phyloP scores from a whole-genome alignment of 257 asterid genomes.

The Eucommia ulmoides region DNA sequence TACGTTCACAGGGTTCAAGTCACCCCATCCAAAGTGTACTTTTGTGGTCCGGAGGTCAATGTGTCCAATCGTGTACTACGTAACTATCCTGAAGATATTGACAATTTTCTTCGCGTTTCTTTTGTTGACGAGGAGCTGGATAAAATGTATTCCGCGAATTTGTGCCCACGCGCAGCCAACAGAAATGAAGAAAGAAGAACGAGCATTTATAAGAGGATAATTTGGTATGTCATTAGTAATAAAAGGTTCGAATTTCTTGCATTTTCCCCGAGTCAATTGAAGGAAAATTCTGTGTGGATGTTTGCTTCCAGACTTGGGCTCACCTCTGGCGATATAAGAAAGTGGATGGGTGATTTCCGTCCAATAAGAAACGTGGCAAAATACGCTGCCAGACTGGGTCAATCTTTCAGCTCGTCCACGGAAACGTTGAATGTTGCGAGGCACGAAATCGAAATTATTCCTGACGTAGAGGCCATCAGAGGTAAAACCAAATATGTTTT shows the following conservation, averaged over 20 bases:
- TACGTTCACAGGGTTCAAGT: slow-evolving; percentile 74
- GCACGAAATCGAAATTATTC: slow-evolving; percentile 38
- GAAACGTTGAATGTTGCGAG: slow-evolving; percentile 48
- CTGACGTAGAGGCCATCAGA: slow-evolving; percentile 23
- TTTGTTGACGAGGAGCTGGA: slow-evolving; percentile 89
- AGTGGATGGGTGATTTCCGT: slow-evolving; percentile 83
- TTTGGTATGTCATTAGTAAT: slow-evolving; percentile 57
- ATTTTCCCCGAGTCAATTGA: slow-evolving; percentile 78
- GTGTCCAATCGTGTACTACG: slow-evolving; percentile 80
- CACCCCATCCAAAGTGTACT: slow-evolving; percentile 84
- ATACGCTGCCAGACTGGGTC: slow-evolving; percentile 94
- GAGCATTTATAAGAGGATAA: slow-evolving; percentile 46
- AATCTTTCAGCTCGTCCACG: slow-evolving; percentile 74
- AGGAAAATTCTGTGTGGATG: slow-evolving; percentile 89
- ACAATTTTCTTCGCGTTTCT: slow-evolving; percentile 80
- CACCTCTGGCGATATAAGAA: slow-evolving; percentile 45
- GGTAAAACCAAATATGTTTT: slow-evolving; percentile 27
- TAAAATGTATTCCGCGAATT: slow-evolving; percentile 47
- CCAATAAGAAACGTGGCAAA: slow-evolving; percentile 68
- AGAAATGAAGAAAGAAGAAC: slow-evolving; percentile 31
- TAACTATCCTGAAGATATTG: slow-evolving; percentile 29
- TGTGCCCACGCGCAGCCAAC: slow-evolving; percentile 27
- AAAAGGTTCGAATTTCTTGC: slow-evolving; percentile 78
- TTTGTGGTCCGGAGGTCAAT: slow-evolving; percentile 71
- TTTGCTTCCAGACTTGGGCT: slow-evolving; percentile 47